Percentiles rank a stretch among this genome's conserved stretches.
phyloP scores from a whole-genome alignment of 2,329 filamentous ascomycete genomes.

The Orbilia oligospora region DNA sequence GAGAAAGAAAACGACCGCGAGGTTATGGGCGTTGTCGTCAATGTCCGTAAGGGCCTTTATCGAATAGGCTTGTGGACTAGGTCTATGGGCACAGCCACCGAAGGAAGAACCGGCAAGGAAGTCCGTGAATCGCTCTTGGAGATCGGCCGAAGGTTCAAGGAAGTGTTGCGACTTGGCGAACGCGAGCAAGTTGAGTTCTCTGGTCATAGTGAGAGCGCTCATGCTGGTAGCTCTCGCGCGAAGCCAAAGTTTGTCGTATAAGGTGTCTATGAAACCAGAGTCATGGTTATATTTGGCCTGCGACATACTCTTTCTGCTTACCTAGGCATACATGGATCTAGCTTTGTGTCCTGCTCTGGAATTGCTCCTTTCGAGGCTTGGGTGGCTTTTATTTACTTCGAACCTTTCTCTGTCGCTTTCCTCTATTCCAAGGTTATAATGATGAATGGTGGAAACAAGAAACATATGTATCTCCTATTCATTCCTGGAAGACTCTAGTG shows the following conservation, averaged over 20 bases:
- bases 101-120: constrained; percentile 84
- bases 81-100: constrained; percentile 85
- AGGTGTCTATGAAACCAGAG: constrained; percentile 61
- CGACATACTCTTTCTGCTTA: constrained; percentile 31
- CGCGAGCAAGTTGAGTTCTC: constrained; percentile 91
- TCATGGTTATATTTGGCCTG: background rate
- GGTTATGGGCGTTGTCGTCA: constrained; percentile 99
- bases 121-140: constrained; percentile 85
- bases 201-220: constrained; percentile 93
- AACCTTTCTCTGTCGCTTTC: constrained; percentile 22
- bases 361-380: constrained; percentile 3
- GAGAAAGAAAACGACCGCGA: constrained; percentile 92
- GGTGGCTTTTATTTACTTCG: constrained; percentile 26
- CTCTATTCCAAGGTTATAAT: constrained; percentile 37
- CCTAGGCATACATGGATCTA: constrained; percentile 5
- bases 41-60: constrained; percentile 98
- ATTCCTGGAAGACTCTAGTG: constrained; percentile 35
- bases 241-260: constrained; percentile 94
- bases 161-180: constrained; percentile 83
- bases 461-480: constrained; percentile 25
- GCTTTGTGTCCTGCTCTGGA: constrained; percentile 13
- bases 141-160: constrained; percentile 94
- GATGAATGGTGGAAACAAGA: constrained; percentile 23
- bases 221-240: constrained; percentile 91
- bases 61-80: constrained; percentile 98